Conservation (phyloP, 352 stramenopile genomes). For the Globisporangium heterothallicum region DNA sequence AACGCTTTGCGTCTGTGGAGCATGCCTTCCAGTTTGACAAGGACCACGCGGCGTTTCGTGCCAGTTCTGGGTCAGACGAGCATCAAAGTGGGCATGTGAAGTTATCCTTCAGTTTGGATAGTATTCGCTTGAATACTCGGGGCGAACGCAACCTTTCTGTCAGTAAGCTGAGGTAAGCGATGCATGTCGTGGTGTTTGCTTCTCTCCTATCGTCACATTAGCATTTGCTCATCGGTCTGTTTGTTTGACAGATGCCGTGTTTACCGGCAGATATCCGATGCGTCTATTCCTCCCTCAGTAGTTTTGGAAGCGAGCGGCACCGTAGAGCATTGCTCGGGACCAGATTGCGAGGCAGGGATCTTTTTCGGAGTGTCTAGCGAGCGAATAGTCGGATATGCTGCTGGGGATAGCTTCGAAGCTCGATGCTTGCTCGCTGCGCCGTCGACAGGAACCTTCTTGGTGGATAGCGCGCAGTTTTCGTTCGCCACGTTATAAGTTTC, state of each 20-base stretch:
- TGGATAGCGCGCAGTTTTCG: conserved; percentile 38
- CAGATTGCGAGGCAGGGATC: conserved; percentile 31
- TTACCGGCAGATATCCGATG: conserved; percentile 18
- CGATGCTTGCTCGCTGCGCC: conserved; percentile 25
- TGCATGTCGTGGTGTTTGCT: background rate
- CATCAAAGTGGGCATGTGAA: conserved; percentile 17
- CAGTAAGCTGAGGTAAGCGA: conserved; percentile 11
- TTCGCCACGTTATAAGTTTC: conserved; percentile 26
- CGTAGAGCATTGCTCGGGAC: conserved; percentile 34
- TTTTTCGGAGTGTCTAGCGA: conserved; percentile 42
- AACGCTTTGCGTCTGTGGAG: conserved; percentile 25
- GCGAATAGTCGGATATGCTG: conserved; percentile 22
- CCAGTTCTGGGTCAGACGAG: background rate
- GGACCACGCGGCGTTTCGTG: background rate
- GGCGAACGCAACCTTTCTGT: background rate
- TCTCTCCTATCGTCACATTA: too few species aligned
- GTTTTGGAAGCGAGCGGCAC: conserved; percentile 28
- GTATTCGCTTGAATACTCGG: conserved; percentile 18
- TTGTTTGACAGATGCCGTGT: conserved; percentile 27
- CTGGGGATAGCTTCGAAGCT: conserved; percentile 33
- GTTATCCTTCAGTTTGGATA: conserved; percentile 26
- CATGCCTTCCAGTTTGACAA: conserved; percentile 18
- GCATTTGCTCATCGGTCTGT: background rate
- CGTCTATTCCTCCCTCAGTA: background rate
- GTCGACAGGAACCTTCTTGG: conserved; percentile 22